Evolutionary conservation across 1,139 yeast genomes (phyloP).

Genomic region (Ogataea hybrid): DNA sequence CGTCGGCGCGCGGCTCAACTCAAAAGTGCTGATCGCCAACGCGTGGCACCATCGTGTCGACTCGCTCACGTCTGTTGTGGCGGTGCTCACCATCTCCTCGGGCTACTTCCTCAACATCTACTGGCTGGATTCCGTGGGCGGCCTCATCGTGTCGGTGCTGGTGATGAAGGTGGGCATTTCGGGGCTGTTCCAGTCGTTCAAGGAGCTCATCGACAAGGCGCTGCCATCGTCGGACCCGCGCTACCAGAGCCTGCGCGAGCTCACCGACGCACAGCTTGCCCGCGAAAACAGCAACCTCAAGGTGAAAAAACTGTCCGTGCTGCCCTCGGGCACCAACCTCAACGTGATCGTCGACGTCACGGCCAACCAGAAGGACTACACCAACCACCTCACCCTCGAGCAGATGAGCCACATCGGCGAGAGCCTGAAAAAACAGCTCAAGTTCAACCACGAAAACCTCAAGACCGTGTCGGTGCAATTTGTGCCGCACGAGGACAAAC

Average conservation of each 20-base stretch:
- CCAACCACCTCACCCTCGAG: slow-evolving; percentile 40
- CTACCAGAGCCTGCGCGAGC: slow-evolving; percentile 38
- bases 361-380: slow-evolving; percentile 41
- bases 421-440: slow-evolving; percentile 30
- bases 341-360: slow-evolving; percentile 40
- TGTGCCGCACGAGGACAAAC: slow-evolving; percentile 19
- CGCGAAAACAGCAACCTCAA: slow-evolving; percentile 34
- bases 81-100: slow-evolving; percentile 81
- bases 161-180: slow-evolving; percentile 83
- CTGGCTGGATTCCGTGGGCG: slow-evolving; percentile 92
- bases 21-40: slow-evolving; percentile 89
- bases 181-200: slow-evolving; percentile 66
- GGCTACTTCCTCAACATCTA: slow-evolving; percentile 74
- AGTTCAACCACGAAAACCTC: slow-evolving; percentile 33
- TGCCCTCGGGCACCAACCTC: slow-evolving; percentile 72
- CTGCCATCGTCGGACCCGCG: slow-evolving; percentile 40
- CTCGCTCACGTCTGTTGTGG: slow-evolving; percentile 87
- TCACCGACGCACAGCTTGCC: slow-evolving; percentile 37
- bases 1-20: slow-evolving; percentile 72
- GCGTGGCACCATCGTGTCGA: slow-evolving; percentile 99
- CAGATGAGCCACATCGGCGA: slow-evolving; percentile 46
- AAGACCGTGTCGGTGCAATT: slow-evolving; percentile 37
- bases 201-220: slow-evolving; percentile 71
- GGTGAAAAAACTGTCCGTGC: slow-evolving; percentile 49
- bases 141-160: slow-evolving; percentile 75